Conservation (phyloP, 2,329 filamentous ascomycete species). For the Pseudogymnoascus sp. region DNA sequence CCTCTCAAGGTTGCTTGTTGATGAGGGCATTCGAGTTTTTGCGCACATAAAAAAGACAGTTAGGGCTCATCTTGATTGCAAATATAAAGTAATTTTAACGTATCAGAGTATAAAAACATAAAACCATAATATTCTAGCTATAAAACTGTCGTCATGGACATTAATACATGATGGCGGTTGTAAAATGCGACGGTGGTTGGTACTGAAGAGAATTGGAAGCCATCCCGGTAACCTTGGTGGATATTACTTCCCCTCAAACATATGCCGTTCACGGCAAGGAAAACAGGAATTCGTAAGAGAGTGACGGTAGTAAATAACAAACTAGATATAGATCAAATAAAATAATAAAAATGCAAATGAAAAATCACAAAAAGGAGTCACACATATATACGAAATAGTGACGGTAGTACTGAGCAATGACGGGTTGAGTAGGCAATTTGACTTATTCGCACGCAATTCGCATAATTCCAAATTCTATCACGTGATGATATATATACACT, state of each 20-base stretch:
- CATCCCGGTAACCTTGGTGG: background rate
- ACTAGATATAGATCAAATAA: background rate
- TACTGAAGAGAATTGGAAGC: background rate
- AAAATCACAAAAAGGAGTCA: background rate
- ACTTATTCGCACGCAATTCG: background rate
- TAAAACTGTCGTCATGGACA: background rate
- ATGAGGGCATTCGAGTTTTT: conserved; percentile 3
- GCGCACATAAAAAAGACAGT: background rate
- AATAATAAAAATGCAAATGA: background rate
- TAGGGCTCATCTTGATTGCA: background rate
- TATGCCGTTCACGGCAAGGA: background rate
- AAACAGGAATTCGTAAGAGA: background rate
- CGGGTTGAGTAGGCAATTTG: background rate
- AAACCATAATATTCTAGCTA: background rate
- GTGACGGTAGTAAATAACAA: background rate
- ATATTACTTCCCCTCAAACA: background rate
- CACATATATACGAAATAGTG: background rate
- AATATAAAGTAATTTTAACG: background rate
- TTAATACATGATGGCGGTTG: background rate
- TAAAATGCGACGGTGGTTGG: background rate
- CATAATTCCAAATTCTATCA: background rate
- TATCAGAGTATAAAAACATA: background rate
- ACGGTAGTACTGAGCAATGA: background rate
- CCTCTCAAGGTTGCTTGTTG: background rate
- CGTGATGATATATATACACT: background rate